Base-by-base conservation (phyloP, 2,329 filamentous ascomycete genomes). In the Sclerotinia minor region DNA sequence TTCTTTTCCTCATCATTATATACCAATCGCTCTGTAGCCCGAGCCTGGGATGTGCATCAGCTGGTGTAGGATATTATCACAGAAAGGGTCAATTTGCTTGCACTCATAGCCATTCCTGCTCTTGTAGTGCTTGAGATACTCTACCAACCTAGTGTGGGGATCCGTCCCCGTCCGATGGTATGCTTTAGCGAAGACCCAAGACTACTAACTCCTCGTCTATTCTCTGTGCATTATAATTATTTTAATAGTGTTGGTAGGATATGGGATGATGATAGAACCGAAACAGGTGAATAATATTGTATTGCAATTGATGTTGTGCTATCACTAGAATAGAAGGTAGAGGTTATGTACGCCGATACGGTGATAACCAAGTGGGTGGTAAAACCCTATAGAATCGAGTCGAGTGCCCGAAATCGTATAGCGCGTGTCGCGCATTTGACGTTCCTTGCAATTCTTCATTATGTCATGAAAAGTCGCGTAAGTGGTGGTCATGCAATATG, bases 341-440 rank as follows among this genome's bases (percentile, higher is more conserved):
- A n/a, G n/a, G n/a, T n/a, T n/a, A n/a, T n/a, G n/a, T n/a, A n/a
- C n/a, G n/a, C 77, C 78, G 59, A 79, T 72, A 47, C 76, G 71
- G 61, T 76, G 73, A 67, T 77, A 78, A 17, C 77, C 77, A 44
- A 77, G 47, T 19, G 74, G 69, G 41, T 72, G 71, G 58, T 69
- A 32, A 29, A 44, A 32, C 24, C 8, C 44, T 1, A 47, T 32
- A 32, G 35, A 35, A 24, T 21, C 11, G 38, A 32, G n/a, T 60
- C 24, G 5, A 45, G n/a, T 6, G 15, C 13, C 29, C 24, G 17
- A 21, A 11, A 2, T 6, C 9, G 4, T 21, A 29, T 60, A 13
- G 44, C 24, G 24, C 11, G 24, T 26, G 0, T 9, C 26, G 32
- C 15, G 44, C 24, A 17, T 6, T 29, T 19, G 41, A 47, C n/a